phyloP scores from a whole-genome alignment of 371 early-diverging fungal species.

The Parasitella parasitica region DNA sequence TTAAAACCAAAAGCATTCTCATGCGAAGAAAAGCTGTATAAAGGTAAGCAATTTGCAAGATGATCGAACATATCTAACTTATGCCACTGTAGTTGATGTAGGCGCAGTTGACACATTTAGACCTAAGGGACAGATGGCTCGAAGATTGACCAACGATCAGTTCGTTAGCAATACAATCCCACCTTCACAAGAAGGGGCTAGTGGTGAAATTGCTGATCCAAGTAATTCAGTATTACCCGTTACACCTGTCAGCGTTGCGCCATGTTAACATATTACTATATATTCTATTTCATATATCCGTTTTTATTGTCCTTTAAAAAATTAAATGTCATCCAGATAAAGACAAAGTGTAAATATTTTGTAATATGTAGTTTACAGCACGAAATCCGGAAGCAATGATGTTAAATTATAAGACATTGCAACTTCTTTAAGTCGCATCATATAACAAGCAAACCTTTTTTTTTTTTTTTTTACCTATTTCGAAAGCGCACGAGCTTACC shows the following conservation, averaged over 20 bases:
- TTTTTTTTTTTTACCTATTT: too few species aligned
- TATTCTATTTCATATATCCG: neutral
- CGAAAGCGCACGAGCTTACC: too few species aligned
- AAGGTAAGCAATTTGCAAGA: constrained; percentile 28
- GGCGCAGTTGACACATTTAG: constrained; percentile 88
- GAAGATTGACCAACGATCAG: constrained; percentile 18
- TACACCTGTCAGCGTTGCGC: constrained; percentile 7
- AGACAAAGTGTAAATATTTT: neutral
- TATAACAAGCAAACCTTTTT: too few species aligned
- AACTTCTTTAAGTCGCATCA: too few species aligned
- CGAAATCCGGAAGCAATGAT: too few species aligned
- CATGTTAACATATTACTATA: neutral
- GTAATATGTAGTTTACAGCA: too few species aligned
- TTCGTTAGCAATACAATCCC: constrained; percentile 8
- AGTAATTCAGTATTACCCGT: constrained; percentile 30
- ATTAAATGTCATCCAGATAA: neutral
- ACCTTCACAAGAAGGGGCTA: constrained; percentile 28
- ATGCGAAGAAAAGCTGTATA: constrained; percentile 86
- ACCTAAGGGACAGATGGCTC: constrained; percentile 42
- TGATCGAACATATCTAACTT: neutral
- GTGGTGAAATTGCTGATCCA: constrained; percentile 44
- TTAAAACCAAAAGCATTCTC: constrained; percentile 93
- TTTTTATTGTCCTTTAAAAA: neutral
- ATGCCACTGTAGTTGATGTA: constrained; percentile 58
- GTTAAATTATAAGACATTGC: too few species aligned